Evolutionary conservation across 495 filamentous ascomycete genomes (phyloP), one percentile per base, ranked within the genome.

Genomic region (Penicillium coprophilum): DNA sequence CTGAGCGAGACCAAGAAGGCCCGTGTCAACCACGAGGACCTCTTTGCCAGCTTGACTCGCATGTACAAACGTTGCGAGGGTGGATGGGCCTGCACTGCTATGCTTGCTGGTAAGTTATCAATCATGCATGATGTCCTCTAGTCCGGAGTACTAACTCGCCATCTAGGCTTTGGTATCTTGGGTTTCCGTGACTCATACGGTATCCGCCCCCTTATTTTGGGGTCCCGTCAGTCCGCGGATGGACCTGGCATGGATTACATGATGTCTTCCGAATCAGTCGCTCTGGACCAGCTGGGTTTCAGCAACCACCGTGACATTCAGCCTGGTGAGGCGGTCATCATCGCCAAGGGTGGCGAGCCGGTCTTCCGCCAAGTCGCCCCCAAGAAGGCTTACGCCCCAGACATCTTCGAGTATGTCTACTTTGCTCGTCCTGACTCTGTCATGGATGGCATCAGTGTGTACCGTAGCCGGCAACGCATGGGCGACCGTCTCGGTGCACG

Each of bases 231-330:
- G 4, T 88, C 87, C 0, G 66, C 86, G n/a, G 77, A 80, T 50
- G 80, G 82, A 24, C 80, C 83, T 0, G 88, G 87, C 20, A 89
- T 67, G 50, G 94, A 97, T 73, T 98, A 97, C 75, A 95, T 97
- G 89, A 85, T 98, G 79, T 90, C 94, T 0, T 96, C 91, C n/a
- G 94, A 98, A 73, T 94, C 89, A 31, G 89, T 97, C 56, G 94
- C 94, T 46, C 77, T 98, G 40, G 82, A 86, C 51, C 92, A 96
- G 64, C 84, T 95, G 31, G 93, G 91, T 19, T 97, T 96, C 78
- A 75, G 70, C 21, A 80, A 91, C 67, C 89, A 96, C 61, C 71
- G 78, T 36, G 92, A 97, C 67, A 91, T 97, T 57, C 73, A 87
- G 32, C 95, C 95, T 4, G 94, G 94, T 36, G 84, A 97, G 74